These are phyloP conservation scores for Mycothermus thermophilus DNA, from an alignment of 495 filamentous ascomycete genomes.

Conservation along the genomic window DNA sequence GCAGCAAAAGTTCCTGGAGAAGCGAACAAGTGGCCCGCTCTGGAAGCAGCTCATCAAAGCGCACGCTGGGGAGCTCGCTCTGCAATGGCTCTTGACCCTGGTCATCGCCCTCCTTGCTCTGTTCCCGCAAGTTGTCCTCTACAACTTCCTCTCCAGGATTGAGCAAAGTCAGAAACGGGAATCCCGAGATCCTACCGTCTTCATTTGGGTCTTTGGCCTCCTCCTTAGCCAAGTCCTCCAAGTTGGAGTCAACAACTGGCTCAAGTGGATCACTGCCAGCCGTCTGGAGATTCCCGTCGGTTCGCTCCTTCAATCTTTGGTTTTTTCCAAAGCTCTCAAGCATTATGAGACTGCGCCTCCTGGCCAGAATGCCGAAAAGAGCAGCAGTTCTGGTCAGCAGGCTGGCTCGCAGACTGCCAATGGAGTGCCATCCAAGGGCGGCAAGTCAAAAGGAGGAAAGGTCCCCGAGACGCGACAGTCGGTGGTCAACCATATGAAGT, in stretches of 20 bases:
- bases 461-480: slow-evolving; percentile 11
- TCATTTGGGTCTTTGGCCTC: slow-evolving; percentile 45
- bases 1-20: slow-evolving; percentile 29
- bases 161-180: slow-evolving; percentile 31
- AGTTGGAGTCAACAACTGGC: slow-evolving; percentile 39
- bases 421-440: background rate
- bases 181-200: slow-evolving; percentile 23
- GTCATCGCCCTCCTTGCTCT: slow-evolving; percentile 39
- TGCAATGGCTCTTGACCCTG: slow-evolving; percentile 37
- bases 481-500: slow-evolving; percentile 27
- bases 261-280: slow-evolving; percentile 46
- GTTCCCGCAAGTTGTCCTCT: slow-evolving; percentile 48
- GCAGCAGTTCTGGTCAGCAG: background rate
- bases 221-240: slow-evolving; percentile 37
- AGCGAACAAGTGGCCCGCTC: slow-evolving; percentile 27
- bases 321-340: slow-evolving; percentile 54
- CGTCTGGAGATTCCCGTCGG: slow-evolving; percentile 45
- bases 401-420: background rate
- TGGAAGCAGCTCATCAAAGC: slow-evolving; percentile 41
- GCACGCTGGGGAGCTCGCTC: slow-evolving; percentile 30
- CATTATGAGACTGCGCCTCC: slow-evolving; percentile 51
- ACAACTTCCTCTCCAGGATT: slow-evolving; percentile 41
- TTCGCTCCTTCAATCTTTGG: slow-evolving; percentile 46
- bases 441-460: slow-evolving; percentile 6
- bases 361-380: slow-evolving; percentile 24